Evolutionary conservation across 2,329 filamentous ascomycete genomes (phyloP).

Genomic region (Penicillium sp.): DNA sequence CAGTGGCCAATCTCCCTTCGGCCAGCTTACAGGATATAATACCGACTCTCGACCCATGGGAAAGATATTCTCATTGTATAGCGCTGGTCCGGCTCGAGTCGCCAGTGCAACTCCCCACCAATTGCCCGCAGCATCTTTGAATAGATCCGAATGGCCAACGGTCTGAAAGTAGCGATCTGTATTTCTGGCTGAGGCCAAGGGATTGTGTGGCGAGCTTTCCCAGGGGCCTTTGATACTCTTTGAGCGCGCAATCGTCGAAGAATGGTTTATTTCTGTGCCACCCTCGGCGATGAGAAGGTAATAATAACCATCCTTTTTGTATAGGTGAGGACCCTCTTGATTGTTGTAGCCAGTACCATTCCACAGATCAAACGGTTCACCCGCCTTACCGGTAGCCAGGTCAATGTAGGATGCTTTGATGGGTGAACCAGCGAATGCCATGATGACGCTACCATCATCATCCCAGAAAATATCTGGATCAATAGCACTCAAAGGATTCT

Average conservation of each 20-base stretch:
- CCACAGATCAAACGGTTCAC: conserved; percentile 38
- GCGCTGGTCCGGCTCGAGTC: conserved; percentile 44
- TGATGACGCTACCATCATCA: conserved; percentile 16
- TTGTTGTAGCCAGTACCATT: conserved; percentile 51
- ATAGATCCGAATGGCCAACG: conserved; percentile 60
- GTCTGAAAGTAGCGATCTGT: conserved; percentile 51
- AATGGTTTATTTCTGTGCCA: conserved; percentile 2
- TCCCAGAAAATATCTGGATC: conserved; percentile 32
- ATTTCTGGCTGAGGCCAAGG: conserved; percentile 47
- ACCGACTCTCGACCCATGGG: conserved; percentile 61
- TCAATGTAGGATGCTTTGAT: conserved; percentile 8
- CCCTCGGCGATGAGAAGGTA: conserved; percentile 31
- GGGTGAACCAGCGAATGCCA: conserved; percentile 38
- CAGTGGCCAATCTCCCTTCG: conserved; percentile 52
- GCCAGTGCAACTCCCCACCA: conserved; percentile 59
- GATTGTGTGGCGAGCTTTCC: conserved; percentile 49
- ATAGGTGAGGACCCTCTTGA: conserved; percentile 34
- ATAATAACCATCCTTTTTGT: conserved; percentile 33
- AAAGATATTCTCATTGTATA: conserved; percentile 39
- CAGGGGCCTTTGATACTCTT: conserved; percentile 43
- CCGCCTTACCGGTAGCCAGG: background rate
- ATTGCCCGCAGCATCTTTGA: conserved; percentile 54
- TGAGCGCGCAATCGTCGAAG: conserved; percentile 32
- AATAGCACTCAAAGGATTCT: conserved; percentile 15
- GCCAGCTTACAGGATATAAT: conserved; percentile 55